Conservation (phyloP, 495 filamentous ascomycete genomes). For the Aspergillus ellipticus region DNA sequence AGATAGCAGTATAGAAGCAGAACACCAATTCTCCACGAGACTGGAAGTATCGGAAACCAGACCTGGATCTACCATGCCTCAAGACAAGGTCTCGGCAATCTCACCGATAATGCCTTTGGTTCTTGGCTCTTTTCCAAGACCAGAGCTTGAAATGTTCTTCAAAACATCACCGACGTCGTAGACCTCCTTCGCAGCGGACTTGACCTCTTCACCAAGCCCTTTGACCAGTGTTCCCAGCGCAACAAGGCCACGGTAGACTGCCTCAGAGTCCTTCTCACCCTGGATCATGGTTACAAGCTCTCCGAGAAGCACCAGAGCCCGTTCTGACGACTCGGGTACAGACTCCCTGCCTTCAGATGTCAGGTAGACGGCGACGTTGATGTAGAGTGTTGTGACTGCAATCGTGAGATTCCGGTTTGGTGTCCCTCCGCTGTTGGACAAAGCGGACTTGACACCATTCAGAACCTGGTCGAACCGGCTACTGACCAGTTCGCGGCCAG, state of each 20-base stretch:
- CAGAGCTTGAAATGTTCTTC: conserved; percentile 28
- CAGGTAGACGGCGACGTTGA: conserved; percentile 77
- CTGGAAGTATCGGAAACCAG: background rate
- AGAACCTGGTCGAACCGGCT: conserved; percentile 56
- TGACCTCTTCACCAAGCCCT: conserved; percentile 42
- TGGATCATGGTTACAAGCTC: conserved; percentile 59
- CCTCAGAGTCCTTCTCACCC: conserved; percentile 71
- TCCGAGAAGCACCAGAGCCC: conserved; percentile 57
- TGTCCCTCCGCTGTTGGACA: conserved; percentile 40
- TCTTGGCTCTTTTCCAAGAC: conserved; percentile 46
- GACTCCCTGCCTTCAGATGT: conserved; percentile 33
- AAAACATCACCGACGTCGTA: conserved; percentile 41
- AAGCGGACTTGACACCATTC: conserved; percentile 42
- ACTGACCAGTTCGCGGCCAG: conserved; percentile 62
- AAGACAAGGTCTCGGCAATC: conserved; percentile 34
- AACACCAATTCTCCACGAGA: background rate
- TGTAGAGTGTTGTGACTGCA: conserved; percentile 74
- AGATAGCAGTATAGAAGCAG: background rate
- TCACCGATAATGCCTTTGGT: conserved; percentile 47
- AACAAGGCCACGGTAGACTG: conserved; percentile 76
- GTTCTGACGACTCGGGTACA: conserved; percentile 48
- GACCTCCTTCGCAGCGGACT: conserved; percentile 47
- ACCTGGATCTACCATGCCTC: conserved; percentile 1
- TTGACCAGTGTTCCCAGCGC: conserved; percentile 70
- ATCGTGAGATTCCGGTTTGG: conserved; percentile 79